Base-by-base conservation (phyloP, 768 basidiomycete genomes). In the Crepidotus variabilis region DNA sequence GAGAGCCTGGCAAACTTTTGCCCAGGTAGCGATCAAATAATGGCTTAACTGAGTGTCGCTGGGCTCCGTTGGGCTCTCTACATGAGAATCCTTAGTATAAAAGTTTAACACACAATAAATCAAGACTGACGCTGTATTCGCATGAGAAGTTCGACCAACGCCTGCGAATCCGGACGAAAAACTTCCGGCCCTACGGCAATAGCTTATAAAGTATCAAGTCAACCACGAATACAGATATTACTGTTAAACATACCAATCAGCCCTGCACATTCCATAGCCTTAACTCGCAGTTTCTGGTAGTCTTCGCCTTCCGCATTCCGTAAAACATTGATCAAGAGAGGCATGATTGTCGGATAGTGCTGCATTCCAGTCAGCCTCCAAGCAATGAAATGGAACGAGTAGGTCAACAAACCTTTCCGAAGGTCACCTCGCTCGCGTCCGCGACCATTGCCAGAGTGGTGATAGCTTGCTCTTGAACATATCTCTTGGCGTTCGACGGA, bases 241-340 rank as follows among this genome's bases (percentile, higher is more conserved):
- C 36, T 22, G 10, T 14, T 1, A 10, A n/a, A 69, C 82, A 16
- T 39, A 92, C 92, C 92, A 58, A 92, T 88, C 20, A 93, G 74
- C 7, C 90, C 90, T 0, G 90, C 92, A 68, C 92, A 94, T 66
- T 95, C 93, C 90, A 96, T 94, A 0, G 91, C 90, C 65, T 94
- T 92, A 39, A 85, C 81, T 21, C 89, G 76, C 51, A 94, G 64
- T 65, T 85, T 87, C 22, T 78, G 75, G 67, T 89, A 86, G 51
- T 87, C 85, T 0, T 78, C 67, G 6, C 82, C 81, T 45, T 85
- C 86, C 10, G 88, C 87, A 49, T 89, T 88, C 18, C 81, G 74
- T 50, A 96, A 77, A 0, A 94, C 87, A 54, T 84, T 85, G 58
- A 94, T 66, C 20, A 94, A 69, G 2, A 94, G 75, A 0, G 91